Evolutionary conservation across 352 stramenopile genomes (phyloP).

Genomic region (Globisporangium camurandrum): DNA sequence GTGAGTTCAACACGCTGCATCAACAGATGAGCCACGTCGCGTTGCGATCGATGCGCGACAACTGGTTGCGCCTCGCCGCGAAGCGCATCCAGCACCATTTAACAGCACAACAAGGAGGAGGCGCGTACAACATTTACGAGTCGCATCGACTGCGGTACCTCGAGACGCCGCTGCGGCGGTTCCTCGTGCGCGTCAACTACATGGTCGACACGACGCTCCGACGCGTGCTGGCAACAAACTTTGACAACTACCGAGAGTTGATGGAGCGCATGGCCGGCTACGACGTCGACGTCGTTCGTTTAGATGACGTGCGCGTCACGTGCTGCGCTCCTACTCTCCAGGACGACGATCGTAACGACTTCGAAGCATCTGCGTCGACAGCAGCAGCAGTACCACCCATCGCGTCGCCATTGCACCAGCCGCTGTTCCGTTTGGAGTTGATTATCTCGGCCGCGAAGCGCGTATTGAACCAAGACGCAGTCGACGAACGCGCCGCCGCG

Average conservation of each 20-base stretch:
- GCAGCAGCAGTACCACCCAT: neutral
- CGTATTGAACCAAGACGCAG: constrained; percentile 45
- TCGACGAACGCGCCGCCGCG: constrained; percentile 37
- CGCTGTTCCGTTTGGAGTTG: constrained; percentile 68
- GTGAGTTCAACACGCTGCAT: constrained; percentile 64
- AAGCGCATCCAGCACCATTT: constrained; percentile 73
- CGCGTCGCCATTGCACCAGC: constrained; percentile 42
- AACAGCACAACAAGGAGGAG: constrained; percentile 39
- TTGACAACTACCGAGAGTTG: constrained; percentile 54
- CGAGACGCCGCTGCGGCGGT: constrained; percentile 34
- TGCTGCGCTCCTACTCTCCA: too few species aligned
- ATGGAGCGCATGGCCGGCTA: constrained; percentile 66
- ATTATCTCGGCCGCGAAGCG: constrained; percentile 48
- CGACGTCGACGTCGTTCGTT: constrained; percentile 37
- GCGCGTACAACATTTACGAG: constrained; percentile 55
- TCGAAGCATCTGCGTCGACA: neutral
- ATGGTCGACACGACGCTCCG: constrained; percentile 74
- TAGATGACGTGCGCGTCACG: constrained; percentile 34
- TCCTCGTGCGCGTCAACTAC: constrained; percentile 77
- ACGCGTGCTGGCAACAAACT: constrained; percentile 55
- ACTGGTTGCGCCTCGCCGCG: constrained; percentile 59
- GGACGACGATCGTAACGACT: neutral
- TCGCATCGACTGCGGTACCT: constrained; percentile 67
- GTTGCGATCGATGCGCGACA: constrained; percentile 71
- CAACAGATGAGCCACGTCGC: constrained; percentile 62